Evolutionary conservation across 805 yeast species (phyloP), one percentile per base, ranked within the genome.

Genomic region (Yamadazyma laniorum): DNA sequence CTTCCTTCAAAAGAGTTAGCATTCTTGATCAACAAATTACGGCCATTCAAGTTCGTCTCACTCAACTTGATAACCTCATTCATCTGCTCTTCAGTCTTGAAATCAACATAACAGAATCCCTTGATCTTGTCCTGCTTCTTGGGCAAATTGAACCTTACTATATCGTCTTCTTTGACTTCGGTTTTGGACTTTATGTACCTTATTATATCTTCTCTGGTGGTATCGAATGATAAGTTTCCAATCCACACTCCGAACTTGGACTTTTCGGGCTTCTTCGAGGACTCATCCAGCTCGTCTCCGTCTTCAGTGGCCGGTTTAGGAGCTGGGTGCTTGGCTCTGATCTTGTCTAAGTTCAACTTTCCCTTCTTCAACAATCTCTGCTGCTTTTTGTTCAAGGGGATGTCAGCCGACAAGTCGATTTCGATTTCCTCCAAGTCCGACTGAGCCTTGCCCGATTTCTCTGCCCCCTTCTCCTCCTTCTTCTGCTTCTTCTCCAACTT

Each of bases 91-190:
- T 63, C 72, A 2, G 77, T 73, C 7, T 70, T 64, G 51, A 93
- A 80, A 60, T 93, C 97, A 46, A 91, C 77, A 58, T 93, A 90
- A 3, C 96, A 96, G 60, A 90, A 93, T 1, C 99, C 95, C 56
- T 82, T 80, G 44, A 77, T 78, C 53, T 82, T 83, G 46, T 75
- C 77, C 19, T 75, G 80, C 45, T 77, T 77, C 44, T 71, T 77
- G n/a, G 98, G 98, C 55, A 91, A 59, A 51, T 91, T 85, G 32
- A 89, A 67, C 56, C 98, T 75, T 0, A 81, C 61, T 36, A 93
- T 80, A 45, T 84, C 87, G 1, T 61, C 63, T 13, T 61, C 58
- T 25, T 50, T 45, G 7, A 58, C 51, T 12, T 64, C 53, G 0
- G 91, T 76, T 54, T 82, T 85, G 7, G 76, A 72, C 1, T 72